These are phyloP conservation scores for Fusarium scirpi DNA, from an alignment of 2,329 filamentous ascomycete genomes.

Conservation along the genomic window DNA sequence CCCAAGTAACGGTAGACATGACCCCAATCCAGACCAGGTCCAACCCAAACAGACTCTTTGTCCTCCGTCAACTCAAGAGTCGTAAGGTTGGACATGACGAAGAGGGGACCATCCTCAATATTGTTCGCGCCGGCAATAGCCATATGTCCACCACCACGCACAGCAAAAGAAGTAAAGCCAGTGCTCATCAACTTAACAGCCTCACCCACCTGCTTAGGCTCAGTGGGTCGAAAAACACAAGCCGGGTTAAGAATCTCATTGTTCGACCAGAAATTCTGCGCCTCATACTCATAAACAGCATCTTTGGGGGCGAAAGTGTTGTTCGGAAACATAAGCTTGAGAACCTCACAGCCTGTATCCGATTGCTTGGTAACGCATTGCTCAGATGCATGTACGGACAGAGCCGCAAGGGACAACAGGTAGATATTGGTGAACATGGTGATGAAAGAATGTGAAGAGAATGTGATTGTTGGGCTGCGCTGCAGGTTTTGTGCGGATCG, in stretches of 20 bases:
- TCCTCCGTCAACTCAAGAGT: conserved; percentile 19
- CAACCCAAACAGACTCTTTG: conserved; percentile 26
- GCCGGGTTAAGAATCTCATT: conserved; percentile 19
- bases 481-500: background rate
- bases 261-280: conserved; percentile 33
- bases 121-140: conserved; percentile 37
- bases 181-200: background rate
- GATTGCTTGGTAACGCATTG: background rate
- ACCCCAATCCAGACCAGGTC: conserved; percentile 36
- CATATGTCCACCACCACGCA: conserved; percentile 42
- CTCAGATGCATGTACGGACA: background rate
- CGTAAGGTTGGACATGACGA: conserved; percentile 35
- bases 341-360: conserved; percentile 10
- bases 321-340: conserved; percentile 5
- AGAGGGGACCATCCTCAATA: conserved; percentile 28
- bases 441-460: background rate
- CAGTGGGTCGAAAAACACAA: conserved; percentile 28
- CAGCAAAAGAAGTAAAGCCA: conserved; percentile 15
- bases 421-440: conserved; percentile 11
- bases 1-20: conserved; percentile 30
- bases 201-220: conserved; percentile 5
- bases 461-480: background rate
- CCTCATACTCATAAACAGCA: conserved; percentile 21
- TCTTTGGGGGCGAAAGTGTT: conserved; percentile 10
- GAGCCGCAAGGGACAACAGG: conserved; percentile 4